Evolutionary conservation across 176 grass and related monocot species (phyloP).

Genomic region (Triticum dicoccoides): DNA sequence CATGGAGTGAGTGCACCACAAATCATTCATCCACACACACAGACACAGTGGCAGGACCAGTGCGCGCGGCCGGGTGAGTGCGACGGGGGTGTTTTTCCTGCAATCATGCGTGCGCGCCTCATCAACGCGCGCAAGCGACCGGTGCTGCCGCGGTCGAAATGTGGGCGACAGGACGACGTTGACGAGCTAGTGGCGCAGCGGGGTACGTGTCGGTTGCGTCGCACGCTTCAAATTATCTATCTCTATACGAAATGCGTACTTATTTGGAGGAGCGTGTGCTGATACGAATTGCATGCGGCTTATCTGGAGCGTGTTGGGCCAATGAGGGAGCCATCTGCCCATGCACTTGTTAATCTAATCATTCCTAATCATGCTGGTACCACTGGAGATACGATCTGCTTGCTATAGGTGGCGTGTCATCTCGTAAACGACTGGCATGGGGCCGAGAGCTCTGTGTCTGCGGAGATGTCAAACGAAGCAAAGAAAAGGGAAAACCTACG

Average conservation of each 20-base stretch:
- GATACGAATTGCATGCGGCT: background rate
- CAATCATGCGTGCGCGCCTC: conserved; percentile 13
- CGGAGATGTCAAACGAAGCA: background rate
- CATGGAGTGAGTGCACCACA: background rate
- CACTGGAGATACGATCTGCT: background rate
- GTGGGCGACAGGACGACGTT: background rate
- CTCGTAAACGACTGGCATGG: conserved; percentile 1
- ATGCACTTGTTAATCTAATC: background rate
- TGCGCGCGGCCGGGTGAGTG: background rate
- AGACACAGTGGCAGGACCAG: background rate
- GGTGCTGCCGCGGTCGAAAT: background rate
- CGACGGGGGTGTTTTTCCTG: background rate
- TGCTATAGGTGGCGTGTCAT: conserved; percentile 17
- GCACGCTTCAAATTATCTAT: background rate
- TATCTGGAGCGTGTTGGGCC: background rate
- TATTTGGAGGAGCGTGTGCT: background rate
- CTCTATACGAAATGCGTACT: background rate
- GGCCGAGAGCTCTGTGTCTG: background rate
- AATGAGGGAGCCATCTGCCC: background rate
- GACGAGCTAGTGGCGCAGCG: background rate
- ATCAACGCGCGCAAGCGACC: conserved; percentile 11
- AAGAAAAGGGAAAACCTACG: background rate
- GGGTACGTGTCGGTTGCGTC: background rate
- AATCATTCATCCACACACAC: background rate
- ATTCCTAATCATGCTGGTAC: background rate